Evolutionary conservation across 169 alveolate genomes (phyloP).

Genomic region (Cryptosporidium felis): DNA sequence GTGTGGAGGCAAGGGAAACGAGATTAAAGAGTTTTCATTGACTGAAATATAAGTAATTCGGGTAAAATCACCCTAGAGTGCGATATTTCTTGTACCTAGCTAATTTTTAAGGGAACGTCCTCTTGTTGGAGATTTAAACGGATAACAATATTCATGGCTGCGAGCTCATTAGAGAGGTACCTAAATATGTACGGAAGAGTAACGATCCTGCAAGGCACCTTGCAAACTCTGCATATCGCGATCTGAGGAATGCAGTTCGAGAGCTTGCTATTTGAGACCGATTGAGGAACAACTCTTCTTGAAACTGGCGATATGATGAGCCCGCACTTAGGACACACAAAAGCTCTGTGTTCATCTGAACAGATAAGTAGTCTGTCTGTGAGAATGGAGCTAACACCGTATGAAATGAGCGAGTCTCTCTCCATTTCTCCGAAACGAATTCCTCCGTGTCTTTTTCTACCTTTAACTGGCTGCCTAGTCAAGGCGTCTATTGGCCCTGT

Average conservation of each 20-base stretch:
- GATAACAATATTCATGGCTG: conserved; percentile 88
- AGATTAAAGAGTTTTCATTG: no score
- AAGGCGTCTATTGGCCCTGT: conserved; percentile 98
- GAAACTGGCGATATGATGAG: conserved; percentile 90
- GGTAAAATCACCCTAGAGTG: background rate
- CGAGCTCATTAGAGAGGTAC: conserved; percentile 89
- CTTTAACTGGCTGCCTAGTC: conserved; percentile 99
- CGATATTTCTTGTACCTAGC: conserved; percentile 35
- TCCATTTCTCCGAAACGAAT: conserved; percentile 99
- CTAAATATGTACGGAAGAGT: conserved; percentile 91
- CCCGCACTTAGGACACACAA: conserved; percentile 98
- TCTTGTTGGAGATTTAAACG: conserved; percentile 75
- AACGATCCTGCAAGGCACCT: conserved; percentile 84
- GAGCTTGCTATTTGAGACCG: conserved; percentile 57
- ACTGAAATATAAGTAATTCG: background rate
- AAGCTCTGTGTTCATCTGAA: conserved; percentile 97
- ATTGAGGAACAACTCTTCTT: conserved; percentile 69
- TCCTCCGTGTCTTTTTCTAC: conserved; percentile 99
- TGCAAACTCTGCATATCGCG: conserved; percentile 88
- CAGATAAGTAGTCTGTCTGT: conserved; percentile 97
- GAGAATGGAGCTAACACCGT: conserved; percentile 96
- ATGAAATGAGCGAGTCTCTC: conserved; percentile 98
- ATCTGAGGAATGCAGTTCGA: conserved; percentile 77
- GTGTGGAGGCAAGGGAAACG: background rate
- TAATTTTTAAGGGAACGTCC: conserved; percentile 59